Evolutionary conservation across 805 yeast species (phyloP).

Genomic region (Ogataea henricii): DNA sequence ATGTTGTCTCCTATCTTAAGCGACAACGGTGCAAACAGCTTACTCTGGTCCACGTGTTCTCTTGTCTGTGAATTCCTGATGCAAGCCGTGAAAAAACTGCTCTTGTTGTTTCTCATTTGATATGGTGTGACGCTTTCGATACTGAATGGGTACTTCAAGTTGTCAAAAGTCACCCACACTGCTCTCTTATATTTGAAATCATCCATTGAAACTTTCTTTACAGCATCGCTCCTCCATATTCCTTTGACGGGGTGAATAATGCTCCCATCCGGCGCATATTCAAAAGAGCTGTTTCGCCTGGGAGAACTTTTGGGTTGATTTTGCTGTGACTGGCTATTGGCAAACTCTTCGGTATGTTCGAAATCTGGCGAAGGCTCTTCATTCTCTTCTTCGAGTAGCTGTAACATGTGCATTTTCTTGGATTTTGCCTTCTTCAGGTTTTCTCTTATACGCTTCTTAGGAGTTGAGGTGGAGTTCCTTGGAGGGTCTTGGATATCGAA

Average conservation of each 20-base stretch:
- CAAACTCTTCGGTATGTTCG: constrained; percentile 14
- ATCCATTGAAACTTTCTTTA: neutral
- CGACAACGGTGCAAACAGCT: constrained; percentile 47
- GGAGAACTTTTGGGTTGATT: neutral
- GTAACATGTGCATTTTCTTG: neutral
- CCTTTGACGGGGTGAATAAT: constrained; percentile 6
- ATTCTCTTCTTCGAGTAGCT: neutral
- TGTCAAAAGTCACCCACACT: constrained; percentile 18
- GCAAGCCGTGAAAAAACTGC: constrained; percentile 2
- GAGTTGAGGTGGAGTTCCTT: neutral
- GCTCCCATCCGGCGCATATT: neutral
- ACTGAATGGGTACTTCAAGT: constrained; percentile 13
- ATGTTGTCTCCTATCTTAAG: constrained; percentile 59
- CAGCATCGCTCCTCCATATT: constrained; percentile 9
- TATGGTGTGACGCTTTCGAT: constrained; percentile 11
- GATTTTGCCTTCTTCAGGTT: neutral
- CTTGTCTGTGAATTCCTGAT: constrained; percentile 19
- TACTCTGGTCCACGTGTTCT: constrained; percentile 34
- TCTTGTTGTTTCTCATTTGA: neutral
- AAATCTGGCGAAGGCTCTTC: constrained; percentile 17
- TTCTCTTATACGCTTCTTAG: neutral
- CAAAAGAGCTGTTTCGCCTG: constrained; percentile 1
- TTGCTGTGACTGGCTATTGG: constrained; percentile 5
- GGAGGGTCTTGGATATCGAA: neutral
- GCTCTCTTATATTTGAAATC: constrained; percentile 14